Evolutionary conservation across 2,329 filamentous ascomycete species (phyloP).

Genomic region (Akanthomyces muscarius): DNA sequence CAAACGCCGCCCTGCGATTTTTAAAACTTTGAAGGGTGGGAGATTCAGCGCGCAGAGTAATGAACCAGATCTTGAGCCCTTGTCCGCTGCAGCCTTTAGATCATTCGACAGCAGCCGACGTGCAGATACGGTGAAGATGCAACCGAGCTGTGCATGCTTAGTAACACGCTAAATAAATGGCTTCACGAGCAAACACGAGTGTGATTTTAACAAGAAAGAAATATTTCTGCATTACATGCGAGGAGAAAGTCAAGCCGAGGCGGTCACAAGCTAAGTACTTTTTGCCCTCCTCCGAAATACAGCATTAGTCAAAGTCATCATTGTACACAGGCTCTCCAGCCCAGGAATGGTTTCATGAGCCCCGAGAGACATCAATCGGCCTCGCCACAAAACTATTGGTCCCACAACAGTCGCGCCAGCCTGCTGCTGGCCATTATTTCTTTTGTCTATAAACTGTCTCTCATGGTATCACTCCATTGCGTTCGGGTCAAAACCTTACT

Average conservation of each 20-base stretch:
- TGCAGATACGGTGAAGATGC: too few relatives aligned
- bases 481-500: background rate
- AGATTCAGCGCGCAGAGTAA: too few relatives aligned
- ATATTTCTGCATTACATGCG: constrained; percentile 21
- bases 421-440: constrained; percentile 15
- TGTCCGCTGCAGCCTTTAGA: too few relatives aligned
- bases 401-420: constrained; percentile 9
- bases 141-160: too few relatives aligned
- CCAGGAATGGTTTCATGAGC: constrained; percentile 24
- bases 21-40: too few relatives aligned
- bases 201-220: constrained; percentile 11
- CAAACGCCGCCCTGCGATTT: too few relatives aligned
- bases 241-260: constrained; percentile 22
- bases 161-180: background rate
- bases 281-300: constrained; percentile 29
- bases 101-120: too few relatives aligned
- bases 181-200: background rate
- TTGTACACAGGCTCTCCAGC: constrained; percentile 38
- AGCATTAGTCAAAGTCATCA: constrained; percentile 39
- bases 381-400: background rate
- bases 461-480: constrained; percentile 18
- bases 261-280: constrained; percentile 27
- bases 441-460: constrained; percentile 18
- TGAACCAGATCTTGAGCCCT: too few relatives aligned
- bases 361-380: background rate